Conservation (phyloP, 805 yeast species). For the Kodamaea laetipori region DNA sequence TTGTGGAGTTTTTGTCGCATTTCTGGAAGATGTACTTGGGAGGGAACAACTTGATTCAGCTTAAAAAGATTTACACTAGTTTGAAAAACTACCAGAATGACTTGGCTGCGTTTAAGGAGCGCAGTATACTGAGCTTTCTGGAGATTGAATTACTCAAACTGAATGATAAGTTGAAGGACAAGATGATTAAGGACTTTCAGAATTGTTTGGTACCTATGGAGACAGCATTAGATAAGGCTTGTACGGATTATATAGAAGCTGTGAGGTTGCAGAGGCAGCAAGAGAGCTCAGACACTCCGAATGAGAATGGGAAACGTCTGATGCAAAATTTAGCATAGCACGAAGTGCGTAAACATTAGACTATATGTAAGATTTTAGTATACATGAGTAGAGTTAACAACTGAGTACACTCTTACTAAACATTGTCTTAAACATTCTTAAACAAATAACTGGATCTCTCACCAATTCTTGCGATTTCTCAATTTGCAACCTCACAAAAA, state of each 20-base stretch:
- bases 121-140: slow-evolving; percentile 18
- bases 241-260: slow-evolving; percentile 37
- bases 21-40: slow-evolving; percentile 43
- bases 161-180: slow-evolving; percentile 36
- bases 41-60: slow-evolving; percentile 39
- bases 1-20: slow-evolving; percentile 45
- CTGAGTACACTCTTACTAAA: too few species aligned
- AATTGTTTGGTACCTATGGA: slow-evolving; percentile 35
- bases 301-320: slow-evolving; percentile 37
- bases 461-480: too few species aligned
- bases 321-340: slow-evolving; percentile 1
- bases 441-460: too few species aligned
- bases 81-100: slow-evolving; percentile 37
- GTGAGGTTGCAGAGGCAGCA: slow-evolving; percentile 15
- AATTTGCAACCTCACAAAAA: background rate
- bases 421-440: too few species aligned
- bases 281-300: slow-evolving; percentile 13
- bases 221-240: slow-evolving; percentile 36
- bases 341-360: too few species aligned
- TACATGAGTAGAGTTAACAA: background rate
- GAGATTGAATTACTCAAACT: slow-evolving; percentile 21
- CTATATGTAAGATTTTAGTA: too few species aligned
- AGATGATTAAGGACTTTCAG: slow-evolving; percentile 33
- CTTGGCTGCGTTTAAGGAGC: slow-evolving; percentile 30
- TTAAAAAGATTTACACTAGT: slow-evolving; percentile 39